Evolutionary conservation across 306 rosid species (phyloP).

Genomic region (Acmispon strigosus): DNA sequence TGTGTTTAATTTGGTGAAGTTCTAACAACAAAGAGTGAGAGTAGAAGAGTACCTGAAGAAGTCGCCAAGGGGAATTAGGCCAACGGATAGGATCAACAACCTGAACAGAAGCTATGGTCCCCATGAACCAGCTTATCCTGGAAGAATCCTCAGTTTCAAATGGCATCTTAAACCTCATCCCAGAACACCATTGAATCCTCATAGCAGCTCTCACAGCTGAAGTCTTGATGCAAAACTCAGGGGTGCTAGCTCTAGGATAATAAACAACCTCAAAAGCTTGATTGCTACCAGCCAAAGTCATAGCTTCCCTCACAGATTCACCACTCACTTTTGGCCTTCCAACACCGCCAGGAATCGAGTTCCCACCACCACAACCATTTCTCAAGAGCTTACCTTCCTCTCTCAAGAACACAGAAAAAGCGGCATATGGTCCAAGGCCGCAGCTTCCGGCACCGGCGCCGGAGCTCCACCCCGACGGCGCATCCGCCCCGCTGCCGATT

Average conservation of each 20-base stretch:
- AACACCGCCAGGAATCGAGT: conserved; percentile 20
- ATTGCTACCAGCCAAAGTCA: conserved; percentile 52
- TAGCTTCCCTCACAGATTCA: conserved; percentile 72
- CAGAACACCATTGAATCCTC: conserved; percentile 86
- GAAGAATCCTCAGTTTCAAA: conserved; percentile 98
- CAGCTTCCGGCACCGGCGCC: conserved; percentile 33
- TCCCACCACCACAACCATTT: conserved; percentile 41
- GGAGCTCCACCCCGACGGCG: conserved; percentile 56
- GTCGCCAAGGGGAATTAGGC: conserved; percentile 98
- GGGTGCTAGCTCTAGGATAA: conserved; percentile 78
- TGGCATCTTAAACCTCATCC: conserved; percentile 98
- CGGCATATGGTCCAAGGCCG: conserved; percentile 42
- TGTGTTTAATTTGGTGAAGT: neutral
- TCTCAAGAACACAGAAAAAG: conserved; percentile 53
- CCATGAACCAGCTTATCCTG: conserved; percentile 97
- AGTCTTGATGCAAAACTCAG: conserved; percentile 82
- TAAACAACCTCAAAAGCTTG: conserved; percentile 72
- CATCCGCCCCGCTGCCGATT: conserved; percentile 38
- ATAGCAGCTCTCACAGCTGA: conserved; percentile 63
- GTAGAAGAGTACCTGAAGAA: conserved; percentile 64
- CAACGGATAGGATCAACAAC: conserved; percentile 77
- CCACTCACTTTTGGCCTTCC: conserved; percentile 46
- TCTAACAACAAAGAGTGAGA: neutral
- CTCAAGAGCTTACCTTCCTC: conserved; percentile 48
- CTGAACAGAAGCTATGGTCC: conserved; percentile 81